phyloP scores from a whole-genome alignment of 345 rosid species.

The Brassica rapa region DNA sequence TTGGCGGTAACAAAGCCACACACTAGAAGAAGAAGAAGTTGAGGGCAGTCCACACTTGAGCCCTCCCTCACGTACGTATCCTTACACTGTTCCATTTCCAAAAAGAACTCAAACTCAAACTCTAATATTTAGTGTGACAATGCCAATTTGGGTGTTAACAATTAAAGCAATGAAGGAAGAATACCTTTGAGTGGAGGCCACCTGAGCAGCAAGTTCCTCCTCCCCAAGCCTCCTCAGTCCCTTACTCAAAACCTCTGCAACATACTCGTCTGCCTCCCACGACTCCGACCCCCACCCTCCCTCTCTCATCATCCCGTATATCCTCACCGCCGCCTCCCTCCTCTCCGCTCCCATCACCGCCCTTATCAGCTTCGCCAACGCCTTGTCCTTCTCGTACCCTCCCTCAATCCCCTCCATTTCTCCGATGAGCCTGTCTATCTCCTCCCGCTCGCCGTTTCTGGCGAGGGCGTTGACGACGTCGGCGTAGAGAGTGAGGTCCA shows the following conservation, averaged over 20 bases:
- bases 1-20: background rate
- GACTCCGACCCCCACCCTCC: slow-evolving; percentile 60
- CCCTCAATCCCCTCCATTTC: slow-evolving; percentile 50
- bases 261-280: slow-evolving; percentile 64
- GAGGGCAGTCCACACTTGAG: background rate
- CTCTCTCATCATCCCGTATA: slow-evolving; percentile 62
- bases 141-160: background rate
- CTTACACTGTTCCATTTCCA: slow-evolving; percentile 30
- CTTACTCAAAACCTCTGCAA: slow-evolving; percentile 55
- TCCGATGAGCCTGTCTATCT: slow-evolving; percentile 60
- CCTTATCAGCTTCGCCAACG: slow-evolving; percentile 53
- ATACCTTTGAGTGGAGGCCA: slow-evolving; percentile 27
- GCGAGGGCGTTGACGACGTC: slow-evolving; percentile 61
- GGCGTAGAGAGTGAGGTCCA: slow-evolving; percentile 58
- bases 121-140: background rate
- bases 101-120: slow-evolving; percentile 36
- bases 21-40: background rate
- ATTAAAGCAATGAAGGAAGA: background rate
- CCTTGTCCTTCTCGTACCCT: slow-evolving; percentile 51
- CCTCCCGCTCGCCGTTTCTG: slow-evolving; percentile 48
- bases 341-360: slow-evolving; percentile 61
- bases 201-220: slow-evolving; percentile 53
- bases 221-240: slow-evolving; percentile 74
- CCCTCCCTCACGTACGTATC: background rate
- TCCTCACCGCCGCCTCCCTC: slow-evolving; percentile 72